Percentiles rank a stretch among this genome's conserved stretches.
Evolutionary conservation across 169 alveolate genomes (phyloP).

Genomic region (Besnoitia besnoiti): DNA sequence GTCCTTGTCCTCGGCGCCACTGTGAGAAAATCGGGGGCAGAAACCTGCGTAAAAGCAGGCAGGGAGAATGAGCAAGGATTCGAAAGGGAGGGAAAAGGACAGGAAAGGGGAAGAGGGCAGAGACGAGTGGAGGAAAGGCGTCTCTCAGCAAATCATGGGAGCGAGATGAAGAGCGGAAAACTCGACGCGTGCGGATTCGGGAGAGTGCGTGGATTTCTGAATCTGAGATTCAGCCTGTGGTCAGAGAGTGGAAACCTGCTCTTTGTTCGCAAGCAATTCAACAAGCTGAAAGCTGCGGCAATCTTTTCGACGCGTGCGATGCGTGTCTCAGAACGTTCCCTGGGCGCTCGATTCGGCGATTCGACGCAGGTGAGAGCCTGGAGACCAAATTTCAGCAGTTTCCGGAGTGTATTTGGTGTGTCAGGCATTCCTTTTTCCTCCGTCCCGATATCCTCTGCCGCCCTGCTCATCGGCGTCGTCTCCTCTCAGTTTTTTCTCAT

Average conservation of each 20-base stretch:
- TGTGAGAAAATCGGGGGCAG: slow-evolving; percentile 3
- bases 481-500: neutral
- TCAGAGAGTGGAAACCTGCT: too few relatives aligned
- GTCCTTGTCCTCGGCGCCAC: slow-evolving; percentile 94
- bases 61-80: neutral
- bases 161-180: too few relatives aligned
- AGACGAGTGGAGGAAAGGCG: neutral
- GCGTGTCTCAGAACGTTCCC: slow-evolving; percentile 86
- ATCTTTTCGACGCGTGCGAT: neutral
- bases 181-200: too few relatives aligned
- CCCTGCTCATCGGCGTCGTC: neutral
- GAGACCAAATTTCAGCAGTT: neutral
- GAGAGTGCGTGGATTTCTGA: too few relatives aligned
- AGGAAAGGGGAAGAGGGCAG: neutral
- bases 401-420: neutral
- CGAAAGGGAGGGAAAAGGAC: neutral
- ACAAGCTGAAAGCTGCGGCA: neutral
- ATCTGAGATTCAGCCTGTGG: too few relatives aligned
- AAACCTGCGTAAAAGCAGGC: neutral
- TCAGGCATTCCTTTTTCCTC: neutral
- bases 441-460: neutral
- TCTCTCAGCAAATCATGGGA: too few relatives aligned
- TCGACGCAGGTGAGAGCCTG: slow-evolving; percentile 88
- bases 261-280: too few relatives aligned
- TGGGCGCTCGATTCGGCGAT: slow-evolving; percentile 99